phyloP scores from a whole-genome alignment of 2,329 filamentous ascomycete species.

The Colletotrichum sp. region DNA sequence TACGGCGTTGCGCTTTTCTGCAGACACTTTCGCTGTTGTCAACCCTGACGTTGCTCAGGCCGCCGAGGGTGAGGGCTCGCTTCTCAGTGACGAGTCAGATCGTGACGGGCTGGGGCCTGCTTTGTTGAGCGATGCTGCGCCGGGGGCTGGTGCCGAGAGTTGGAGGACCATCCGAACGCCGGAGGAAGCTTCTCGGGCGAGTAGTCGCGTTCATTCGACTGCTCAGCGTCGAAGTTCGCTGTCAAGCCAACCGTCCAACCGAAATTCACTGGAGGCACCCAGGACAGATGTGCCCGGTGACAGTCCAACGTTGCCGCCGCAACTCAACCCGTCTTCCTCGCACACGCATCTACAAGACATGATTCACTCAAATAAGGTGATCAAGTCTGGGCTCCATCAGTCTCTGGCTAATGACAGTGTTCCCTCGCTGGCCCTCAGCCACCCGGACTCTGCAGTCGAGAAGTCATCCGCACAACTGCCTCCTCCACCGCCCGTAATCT shows the following conservation, averaged over 20 bases:
- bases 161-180: conserved; percentile 61
- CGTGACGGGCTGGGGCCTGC: conserved; percentile 39
- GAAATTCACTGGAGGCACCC: conserved; percentile 38
- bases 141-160: conserved; percentile 39
- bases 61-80: conserved; percentile 18
- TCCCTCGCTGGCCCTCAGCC: conserved; percentile 55
- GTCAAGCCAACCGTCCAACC: conserved; percentile 54
- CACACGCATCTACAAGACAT: conserved; percentile 64
- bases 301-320: conserved; percentile 66
- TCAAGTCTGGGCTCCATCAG: conserved; percentile 60
- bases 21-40: conserved; percentile 23
- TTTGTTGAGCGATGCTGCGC: conserved; percentile 42
- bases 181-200: conserved; percentile 46
- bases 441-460: conserved; percentile 51
- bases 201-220: conserved; percentile 38
- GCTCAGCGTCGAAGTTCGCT: conserved; percentile 51
- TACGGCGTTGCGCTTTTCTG: conserved; percentile 64
- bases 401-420: conserved; percentile 63
- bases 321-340: conserved; percentile 50
- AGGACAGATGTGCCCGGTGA: conserved; percentile 49
- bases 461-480: conserved; percentile 33
- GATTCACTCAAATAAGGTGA: conserved; percentile 62
- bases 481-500: conserved; percentile 26
- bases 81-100: conserved; percentile 31
- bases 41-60: conserved; percentile 20